These are phyloP conservation scores for Amphirosellinia nigrospora DNA, from an alignment of 495 filamentous ascomycete genomes.

Conservation along the genomic window DNA sequence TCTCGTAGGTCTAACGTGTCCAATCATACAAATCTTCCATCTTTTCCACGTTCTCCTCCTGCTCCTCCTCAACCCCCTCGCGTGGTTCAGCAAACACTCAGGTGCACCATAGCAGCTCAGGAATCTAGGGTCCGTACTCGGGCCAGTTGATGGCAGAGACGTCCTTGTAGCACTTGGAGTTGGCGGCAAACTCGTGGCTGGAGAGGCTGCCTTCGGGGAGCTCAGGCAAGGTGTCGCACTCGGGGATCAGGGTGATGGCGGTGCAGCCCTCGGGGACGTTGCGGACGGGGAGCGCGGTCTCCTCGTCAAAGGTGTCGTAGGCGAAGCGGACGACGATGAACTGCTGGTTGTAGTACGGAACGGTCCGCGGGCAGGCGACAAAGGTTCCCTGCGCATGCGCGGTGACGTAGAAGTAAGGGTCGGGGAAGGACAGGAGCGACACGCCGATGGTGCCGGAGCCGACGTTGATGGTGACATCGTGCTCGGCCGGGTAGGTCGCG, in stretches of 20 bases:
- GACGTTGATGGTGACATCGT: conserved; percentile 34
- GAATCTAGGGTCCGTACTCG: conserved; percentile 21
- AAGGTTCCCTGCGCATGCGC: conserved; percentile 29
- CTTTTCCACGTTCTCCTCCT: not conserved
- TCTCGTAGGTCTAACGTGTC: not conserved
- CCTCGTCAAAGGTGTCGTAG: conserved; percentile 24
- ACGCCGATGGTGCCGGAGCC: conserved; percentile 33
- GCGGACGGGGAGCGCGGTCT: not conserved
- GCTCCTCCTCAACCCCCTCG: not conserved
- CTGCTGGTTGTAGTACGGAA: conserved; percentile 33
- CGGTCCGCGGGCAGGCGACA: conserved; percentile 36
- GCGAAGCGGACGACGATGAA: conserved; percentile 34
- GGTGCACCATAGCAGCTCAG: not conserved
- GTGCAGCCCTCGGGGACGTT: conserved; percentile 34
- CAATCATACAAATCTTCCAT: not conserved
- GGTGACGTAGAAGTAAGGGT: conserved; percentile 26
- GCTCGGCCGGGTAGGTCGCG: conserved; percentile 28
- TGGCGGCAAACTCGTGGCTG: conserved; percentile 37
- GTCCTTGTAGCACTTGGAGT: conserved; percentile 35
- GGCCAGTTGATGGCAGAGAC: conserved; percentile 36
- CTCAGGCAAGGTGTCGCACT: conserved; percentile 33
- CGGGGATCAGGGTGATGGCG: conserved; percentile 35
- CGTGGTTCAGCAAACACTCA: not conserved
- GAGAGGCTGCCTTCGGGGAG: conserved; percentile 33
- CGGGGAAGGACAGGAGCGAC: conserved; percentile 23